These are phyloP conservation scores for Bjerkandera adusta DNA, from an alignment of 1,284 basidiomycete species.

Conservation along the genomic window DNA sequence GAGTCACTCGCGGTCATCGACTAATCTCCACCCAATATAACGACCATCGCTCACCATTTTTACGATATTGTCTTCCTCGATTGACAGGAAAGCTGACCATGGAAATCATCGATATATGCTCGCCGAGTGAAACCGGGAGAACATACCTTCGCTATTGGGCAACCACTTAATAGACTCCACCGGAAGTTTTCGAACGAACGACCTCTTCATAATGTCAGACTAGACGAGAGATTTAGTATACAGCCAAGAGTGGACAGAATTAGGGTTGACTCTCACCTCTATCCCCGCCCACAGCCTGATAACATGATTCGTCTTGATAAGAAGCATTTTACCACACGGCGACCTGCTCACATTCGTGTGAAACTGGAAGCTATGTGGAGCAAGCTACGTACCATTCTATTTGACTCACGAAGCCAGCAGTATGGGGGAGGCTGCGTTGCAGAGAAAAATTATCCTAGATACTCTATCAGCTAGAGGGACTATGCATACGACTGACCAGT, in stretches of 20 bases:
- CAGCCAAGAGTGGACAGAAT: background rate
- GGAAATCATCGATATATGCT: background rate
- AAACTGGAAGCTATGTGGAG: background rate
- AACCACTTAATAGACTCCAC: conserved; percentile 5
- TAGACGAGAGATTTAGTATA: background rate
- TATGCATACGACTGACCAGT: no score
- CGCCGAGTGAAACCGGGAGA: background rate
- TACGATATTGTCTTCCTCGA: conserved; percentile 1
- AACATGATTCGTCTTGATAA: conserved; percentile 4
- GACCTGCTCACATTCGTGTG: background rate
- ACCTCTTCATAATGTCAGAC: background rate
- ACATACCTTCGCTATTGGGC: conserved; percentile 1
- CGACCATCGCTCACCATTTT: conserved; percentile 4
- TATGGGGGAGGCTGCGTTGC: background rate
- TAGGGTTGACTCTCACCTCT: background rate
- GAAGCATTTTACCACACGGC: background rate
- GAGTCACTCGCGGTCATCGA: no score
- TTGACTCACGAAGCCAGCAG: conserved; percentile 6
- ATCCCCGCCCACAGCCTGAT: background rate
- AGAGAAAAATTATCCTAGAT: background rate
- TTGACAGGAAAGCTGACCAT: conserved; percentile 1
- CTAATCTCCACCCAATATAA: no score
- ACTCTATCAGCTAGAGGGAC: background rate
- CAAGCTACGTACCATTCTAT: conserved; percentile 4
- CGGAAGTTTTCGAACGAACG: conserved; percentile 1